Evolutionary conservation across 805 yeast genomes (phyloP).

Genomic region (Torulaspora gathmanii): DNA sequence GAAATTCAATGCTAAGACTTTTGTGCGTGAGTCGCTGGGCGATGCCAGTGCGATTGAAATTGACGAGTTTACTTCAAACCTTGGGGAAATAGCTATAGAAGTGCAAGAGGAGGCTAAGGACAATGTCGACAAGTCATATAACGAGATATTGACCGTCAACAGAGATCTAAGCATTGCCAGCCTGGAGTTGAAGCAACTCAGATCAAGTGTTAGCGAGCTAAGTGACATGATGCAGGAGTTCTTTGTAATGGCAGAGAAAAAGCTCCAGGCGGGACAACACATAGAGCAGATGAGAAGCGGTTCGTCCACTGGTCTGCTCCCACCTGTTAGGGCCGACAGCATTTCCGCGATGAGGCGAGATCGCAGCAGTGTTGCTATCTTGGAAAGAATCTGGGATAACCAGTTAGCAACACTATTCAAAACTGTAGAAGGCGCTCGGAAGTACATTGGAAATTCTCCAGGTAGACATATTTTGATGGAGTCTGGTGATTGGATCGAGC

Average conservation of each 20-base stretch:
- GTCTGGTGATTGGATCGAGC: constrained; percentile 79
- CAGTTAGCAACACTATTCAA: constrained; percentile 66
- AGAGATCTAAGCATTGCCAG: constrained; percentile 61
- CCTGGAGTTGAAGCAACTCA: constrained; percentile 55
- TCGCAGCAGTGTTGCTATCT: constrained; percentile 62
- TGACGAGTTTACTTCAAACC: constrained; percentile 58
- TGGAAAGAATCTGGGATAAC: constrained; percentile 77
- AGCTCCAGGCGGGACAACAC: constrained; percentile 45
- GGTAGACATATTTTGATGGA: constrained; percentile 79
- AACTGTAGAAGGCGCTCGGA: constrained; percentile 89
- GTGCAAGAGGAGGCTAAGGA: constrained; percentile 55
- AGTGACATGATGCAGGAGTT: constrained; percentile 56
- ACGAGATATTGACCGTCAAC: constrained; percentile 54
- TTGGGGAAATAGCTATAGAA: constrained; percentile 45
- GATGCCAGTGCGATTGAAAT: constrained; percentile 69
- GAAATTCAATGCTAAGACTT: constrained; percentile 45
- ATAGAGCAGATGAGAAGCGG: constrained; percentile 1
- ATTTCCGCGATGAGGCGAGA: constrained; percentile 38
- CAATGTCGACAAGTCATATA: constrained; percentile 58
- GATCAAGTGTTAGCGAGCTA: constrained; percentile 56
- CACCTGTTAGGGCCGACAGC: constrained; percentile 20
- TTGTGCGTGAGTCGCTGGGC: constrained; percentile 47
- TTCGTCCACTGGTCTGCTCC: constrained; percentile 21
- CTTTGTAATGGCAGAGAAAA: constrained; percentile 54
- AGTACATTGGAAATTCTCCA: constrained; percentile 64